These are phyloP conservation scores for Tetracladium marchalianum DNA, from an alignment of 495 filamentous ascomycete genomes.

Conservation along the genomic window DNA sequence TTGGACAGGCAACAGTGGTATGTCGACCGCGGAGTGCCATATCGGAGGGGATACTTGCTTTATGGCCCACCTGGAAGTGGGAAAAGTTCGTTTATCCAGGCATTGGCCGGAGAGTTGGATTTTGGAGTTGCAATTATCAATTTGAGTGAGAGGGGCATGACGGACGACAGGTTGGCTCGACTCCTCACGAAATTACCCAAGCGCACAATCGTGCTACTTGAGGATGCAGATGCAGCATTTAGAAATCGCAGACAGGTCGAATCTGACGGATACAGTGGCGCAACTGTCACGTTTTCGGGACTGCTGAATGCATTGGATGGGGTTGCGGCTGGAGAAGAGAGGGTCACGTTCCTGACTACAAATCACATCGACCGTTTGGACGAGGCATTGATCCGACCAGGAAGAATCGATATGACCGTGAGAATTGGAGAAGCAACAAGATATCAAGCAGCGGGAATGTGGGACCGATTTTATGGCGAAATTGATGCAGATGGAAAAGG, in stretches of 20 bases:
- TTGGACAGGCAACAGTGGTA: slow-evolving; percentile 77
- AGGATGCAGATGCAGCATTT: slow-evolving; percentile 94
- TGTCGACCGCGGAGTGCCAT: slow-evolving; percentile 87
- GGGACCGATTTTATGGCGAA: slow-evolving; percentile 90
- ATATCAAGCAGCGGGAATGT: slow-evolving; percentile 77
- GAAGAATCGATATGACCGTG: slow-evolving; percentile 87
- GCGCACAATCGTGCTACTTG: slow-evolving; percentile 76
- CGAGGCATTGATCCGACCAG: slow-evolving; percentile 79
- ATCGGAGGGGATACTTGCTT: slow-evolving; percentile 84
- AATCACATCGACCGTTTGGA: slow-evolving; percentile 89
- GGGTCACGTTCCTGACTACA: slow-evolving; percentile 89
- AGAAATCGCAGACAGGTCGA: slow-evolving; percentile 67
- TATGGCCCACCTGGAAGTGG: slow-evolving; percentile 92
- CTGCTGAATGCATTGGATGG: slow-evolving; percentile 90
- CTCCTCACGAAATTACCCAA: slow-evolving; percentile 81
- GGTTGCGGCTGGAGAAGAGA: slow-evolving; percentile 88
- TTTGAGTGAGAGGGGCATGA: slow-evolving; percentile 84
- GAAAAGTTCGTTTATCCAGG: slow-evolving; percentile 95
- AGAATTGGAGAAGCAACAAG: slow-evolving; percentile 78
- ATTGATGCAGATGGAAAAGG: slow-evolving; percentile 52
- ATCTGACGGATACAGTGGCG: slow-evolving; percentile 76
- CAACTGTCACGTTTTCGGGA: slow-evolving; percentile 91
- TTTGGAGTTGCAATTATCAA: slow-evolving; percentile 94
- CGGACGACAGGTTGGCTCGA: slow-evolving; percentile 83
- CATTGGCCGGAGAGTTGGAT: slow-evolving; percentile 81